Evolutionary conservation across 2,329 filamentous ascomycete genomes (phyloP).

Genomic region (Huntiella decipiens): DNA sequence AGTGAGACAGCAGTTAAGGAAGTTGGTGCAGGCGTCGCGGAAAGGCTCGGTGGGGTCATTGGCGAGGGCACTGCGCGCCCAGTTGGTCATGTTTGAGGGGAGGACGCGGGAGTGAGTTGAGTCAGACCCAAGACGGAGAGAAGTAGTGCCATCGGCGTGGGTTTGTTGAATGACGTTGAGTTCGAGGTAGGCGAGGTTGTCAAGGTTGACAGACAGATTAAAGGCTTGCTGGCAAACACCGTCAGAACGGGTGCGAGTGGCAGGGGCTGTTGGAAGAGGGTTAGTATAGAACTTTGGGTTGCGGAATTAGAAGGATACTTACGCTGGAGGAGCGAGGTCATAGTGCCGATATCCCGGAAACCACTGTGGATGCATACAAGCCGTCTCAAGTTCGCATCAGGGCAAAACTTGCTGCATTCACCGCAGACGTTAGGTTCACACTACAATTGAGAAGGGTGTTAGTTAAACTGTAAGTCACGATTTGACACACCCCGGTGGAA

Average conservation of each 20-base stretch:
- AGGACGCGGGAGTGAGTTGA: background rate
- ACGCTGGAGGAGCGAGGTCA: background rate
- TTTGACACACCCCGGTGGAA: too few species aligned
- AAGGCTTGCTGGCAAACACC: too few species aligned
- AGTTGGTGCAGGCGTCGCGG: background rate
- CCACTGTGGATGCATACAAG: slow-evolving; percentile 7
- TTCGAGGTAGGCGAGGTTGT: background rate
- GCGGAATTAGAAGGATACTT: background rate
- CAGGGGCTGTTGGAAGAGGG: too few species aligned
- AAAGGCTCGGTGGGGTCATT: too few species aligned
- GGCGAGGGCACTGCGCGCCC: background rate
- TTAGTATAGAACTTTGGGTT: too few species aligned
- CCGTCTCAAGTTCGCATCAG: background rate
- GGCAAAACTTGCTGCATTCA: slow-evolving; percentile 7
- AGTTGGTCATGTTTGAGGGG: background rate
- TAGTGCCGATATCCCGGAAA: background rate
- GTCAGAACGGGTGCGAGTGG: too few species aligned
- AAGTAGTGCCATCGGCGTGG: slow-evolving; percentile 2
- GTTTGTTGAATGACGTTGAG: slow-evolving; percentile 7
- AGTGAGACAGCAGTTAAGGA: background rate
- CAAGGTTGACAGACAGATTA: background rate
- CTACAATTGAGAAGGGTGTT: background rate
- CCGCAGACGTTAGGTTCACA: slow-evolving; percentile 6
- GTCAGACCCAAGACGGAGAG: slow-evolving; percentile 1
- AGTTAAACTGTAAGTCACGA: too few species aligned